phyloP scores from a whole-genome alignment of 129 eudicot species.

The Erigeron canadensis region DNA sequence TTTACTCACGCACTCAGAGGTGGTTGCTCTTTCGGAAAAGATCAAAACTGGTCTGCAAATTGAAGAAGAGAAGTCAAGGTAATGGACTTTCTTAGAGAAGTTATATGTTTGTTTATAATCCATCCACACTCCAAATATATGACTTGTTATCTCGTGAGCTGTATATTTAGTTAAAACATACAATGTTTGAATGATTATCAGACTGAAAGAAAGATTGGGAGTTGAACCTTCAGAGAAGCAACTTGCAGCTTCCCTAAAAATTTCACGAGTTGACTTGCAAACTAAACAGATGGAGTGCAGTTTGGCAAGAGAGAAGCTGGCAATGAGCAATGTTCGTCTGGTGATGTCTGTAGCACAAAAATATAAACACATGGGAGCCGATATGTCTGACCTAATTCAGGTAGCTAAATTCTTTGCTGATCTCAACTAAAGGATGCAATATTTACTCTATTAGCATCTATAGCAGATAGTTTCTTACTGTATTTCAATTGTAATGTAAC shows the following conservation, averaged over 20 bases:
- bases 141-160: constrained; percentile 1
- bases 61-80: constrained; percentile 81
- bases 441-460: not conserved
- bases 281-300: constrained; percentile 69
- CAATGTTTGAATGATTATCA: constrained; percentile 33
- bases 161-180: not conserved
- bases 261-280: constrained; percentile 64
- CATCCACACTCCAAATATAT: not conserved
- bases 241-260: constrained; percentile 66
- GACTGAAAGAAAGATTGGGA: constrained; percentile 78
- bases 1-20: constrained; percentile 76
- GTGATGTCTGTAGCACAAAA: constrained; percentile 95
- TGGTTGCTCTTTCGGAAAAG: constrained; percentile 69
- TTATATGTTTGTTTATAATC: too few species aligned
- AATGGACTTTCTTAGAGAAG: constrained; percentile 8
- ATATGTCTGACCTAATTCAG: constrained; percentile 95
- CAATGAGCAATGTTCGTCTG: constrained; percentile 90
- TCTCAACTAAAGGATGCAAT: constrained; percentile 9
- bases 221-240: constrained; percentile 87
- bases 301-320: constrained; percentile 92
- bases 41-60: constrained; percentile 60
- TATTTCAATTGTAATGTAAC: not conserved
- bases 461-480: not conserved
- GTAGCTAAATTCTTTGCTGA: constrained; percentile 33
- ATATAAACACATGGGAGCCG: constrained; percentile 95